Evolutionary conservation across 2,329 filamentous ascomycete genomes (phyloP).

Genomic region (Beauveria sp.): DNA sequence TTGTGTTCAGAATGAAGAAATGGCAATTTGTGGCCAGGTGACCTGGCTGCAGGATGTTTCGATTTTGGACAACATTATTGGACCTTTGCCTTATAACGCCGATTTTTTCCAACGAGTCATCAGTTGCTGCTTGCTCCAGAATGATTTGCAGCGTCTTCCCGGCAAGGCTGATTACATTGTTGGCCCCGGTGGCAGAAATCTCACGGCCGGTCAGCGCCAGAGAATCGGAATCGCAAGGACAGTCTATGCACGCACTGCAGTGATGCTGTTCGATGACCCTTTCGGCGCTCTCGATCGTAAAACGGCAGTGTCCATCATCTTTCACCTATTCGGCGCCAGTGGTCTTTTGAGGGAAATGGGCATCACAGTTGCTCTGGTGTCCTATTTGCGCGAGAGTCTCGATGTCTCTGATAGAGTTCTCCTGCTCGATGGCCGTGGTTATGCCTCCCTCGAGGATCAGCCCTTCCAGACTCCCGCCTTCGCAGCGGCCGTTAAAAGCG

Average conservation of each 20-base stretch:
- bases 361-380: conserved; percentile 2
- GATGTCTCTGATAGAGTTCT: conserved; percentile 7
- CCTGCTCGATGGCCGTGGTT: conserved; percentile 1
- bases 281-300: conserved; percentile 1
- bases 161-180: background rate
- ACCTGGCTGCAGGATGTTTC: conserved; percentile 5
- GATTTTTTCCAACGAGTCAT: conserved; percentile 1
- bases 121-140: background rate
- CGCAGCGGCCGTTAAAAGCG: background rate
- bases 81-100: conserved; percentile 2
- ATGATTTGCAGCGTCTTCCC: background rate
- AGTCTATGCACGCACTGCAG: conserved; percentile 2
- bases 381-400: conserved; percentile 1
- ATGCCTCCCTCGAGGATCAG: background rate
- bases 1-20: background rate
- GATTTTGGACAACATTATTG: conserved; percentile 5
- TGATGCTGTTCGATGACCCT: conserved; percentile 8
- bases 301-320: conserved; percentile 6
- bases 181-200: background rate
- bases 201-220: conserved; percentile 2
- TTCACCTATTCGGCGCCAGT: conserved; percentile 4
- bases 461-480: conserved; percentile 5
- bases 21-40: conserved; percentile 3
- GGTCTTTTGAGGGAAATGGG: conserved; percentile 5
- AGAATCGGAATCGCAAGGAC: conserved; percentile 4